These are phyloP conservation scores for Stemphylium beticola DNA, from an alignment of 2,329 filamentous ascomycete species.

Conservation along the genomic window DNA sequence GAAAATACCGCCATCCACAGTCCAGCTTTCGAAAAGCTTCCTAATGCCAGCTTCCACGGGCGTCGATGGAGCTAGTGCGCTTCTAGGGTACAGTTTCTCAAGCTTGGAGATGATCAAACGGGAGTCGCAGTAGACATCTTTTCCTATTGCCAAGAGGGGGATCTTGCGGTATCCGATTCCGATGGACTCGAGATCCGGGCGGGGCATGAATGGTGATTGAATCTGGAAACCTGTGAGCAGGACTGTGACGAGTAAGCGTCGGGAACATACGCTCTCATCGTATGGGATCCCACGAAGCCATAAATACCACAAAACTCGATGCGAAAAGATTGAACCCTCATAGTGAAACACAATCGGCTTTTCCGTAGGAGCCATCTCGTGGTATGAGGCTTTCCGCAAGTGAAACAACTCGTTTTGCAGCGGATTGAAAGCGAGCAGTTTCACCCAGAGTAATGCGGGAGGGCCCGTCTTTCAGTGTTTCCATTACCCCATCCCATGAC, in stretches of 20 bases:
- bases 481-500: neutral
- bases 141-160: constrained; percentile 39
- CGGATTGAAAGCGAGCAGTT: neutral
- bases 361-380: constrained; percentile 34
- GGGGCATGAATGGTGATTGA: constrained; percentile 57
- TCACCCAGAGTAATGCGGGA: neutral
- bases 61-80: constrained; percentile 17
- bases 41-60: constrained; percentile 56
- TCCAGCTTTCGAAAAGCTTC: constrained; percentile 63
- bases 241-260: neutral
- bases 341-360: constrained; percentile 72
- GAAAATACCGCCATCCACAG: constrained; percentile 66
- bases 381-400: too few species aligned
- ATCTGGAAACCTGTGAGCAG: constrained; percentile 51
- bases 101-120: constrained; percentile 41
- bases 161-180: constrained; percentile 49
- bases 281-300: constrained; percentile 69
- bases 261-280: constrained; percentile 66
- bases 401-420: neutral
- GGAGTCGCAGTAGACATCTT: constrained; percentile 43
- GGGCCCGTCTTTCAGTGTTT: neutral
- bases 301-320: constrained; percentile 71
- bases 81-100: constrained; percentile 28
- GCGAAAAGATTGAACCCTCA: constrained; percentile 67
- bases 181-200: constrained; percentile 38